Conservation (phyloP, 176 grass and related monocot genomes). For the Metroxylon sagu region DNA sequence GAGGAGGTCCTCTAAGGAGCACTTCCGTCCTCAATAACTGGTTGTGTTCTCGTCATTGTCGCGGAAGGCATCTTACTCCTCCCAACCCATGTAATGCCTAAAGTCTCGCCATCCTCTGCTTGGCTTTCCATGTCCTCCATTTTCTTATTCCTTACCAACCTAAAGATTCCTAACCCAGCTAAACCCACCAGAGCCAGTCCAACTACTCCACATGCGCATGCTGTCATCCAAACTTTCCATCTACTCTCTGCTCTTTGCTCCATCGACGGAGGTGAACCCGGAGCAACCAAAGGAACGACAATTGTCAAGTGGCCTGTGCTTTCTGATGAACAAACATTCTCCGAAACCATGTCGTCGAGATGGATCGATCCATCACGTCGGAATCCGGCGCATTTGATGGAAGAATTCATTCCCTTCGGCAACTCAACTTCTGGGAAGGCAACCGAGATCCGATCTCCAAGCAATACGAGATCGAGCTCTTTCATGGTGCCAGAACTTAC, state of each 20-base stretch:
- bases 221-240: background rate
- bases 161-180: conserved; percentile 5
- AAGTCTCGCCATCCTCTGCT: conserved; percentile 4
- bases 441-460: conserved; percentile 1
- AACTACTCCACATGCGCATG: background rate
- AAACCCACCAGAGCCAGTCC: conserved; percentile 17
- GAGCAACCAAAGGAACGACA: background rate
- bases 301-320: conserved; percentile 12
- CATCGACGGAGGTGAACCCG: background rate
- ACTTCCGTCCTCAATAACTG: conserved; percentile 8
- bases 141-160: conserved; percentile 10
- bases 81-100: conserved; percentile 4
- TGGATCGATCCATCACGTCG: background rate
- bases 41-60: conserved; percentile 7
- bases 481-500: background rate
- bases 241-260: background rate
- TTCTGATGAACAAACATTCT: background rate
- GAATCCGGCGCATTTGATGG: background rate
- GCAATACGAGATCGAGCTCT: background rate
- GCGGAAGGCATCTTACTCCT: conserved; percentile 21
- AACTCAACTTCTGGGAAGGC: background rate
- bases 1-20: too few relatives aligned
- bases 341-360: background rate
- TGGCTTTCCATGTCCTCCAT: background rate
- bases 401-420: background rate